Percentiles rank a stretch among this genome's conserved stretches.
phyloP scores from a whole-genome alignment of 1,284 basidiomycete species.

The Laetiporus sulphureus region DNA sequence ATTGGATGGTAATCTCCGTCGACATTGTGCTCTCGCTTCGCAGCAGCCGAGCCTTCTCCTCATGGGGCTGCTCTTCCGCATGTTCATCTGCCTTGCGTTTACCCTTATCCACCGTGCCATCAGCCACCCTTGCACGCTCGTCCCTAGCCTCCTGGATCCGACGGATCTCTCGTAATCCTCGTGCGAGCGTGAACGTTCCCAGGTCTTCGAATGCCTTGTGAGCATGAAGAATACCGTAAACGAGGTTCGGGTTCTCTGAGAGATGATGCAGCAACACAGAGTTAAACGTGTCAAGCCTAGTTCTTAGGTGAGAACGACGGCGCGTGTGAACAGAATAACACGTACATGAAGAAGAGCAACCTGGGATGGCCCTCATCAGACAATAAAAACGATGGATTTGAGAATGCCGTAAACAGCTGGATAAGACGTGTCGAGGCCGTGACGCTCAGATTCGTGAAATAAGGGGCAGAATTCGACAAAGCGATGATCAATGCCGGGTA shows the following conservation, averaged over 20 bases:
- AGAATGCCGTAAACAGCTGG: constrained; percentile 86
- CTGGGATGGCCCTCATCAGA: constrained; percentile 93
- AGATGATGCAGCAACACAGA: constrained; percentile 69
- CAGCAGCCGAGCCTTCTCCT: constrained; percentile 59
- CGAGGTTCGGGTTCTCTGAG: constrained; percentile 78
- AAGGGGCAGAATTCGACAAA: constrained; percentile 83
- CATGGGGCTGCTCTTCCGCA: constrained; percentile 30
- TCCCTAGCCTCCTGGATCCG: constrained; percentile 68
- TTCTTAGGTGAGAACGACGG: neutral
- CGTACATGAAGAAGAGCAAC: constrained; percentile 83
- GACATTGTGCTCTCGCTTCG: constrained; percentile 33
- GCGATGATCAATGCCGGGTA: constrained; percentile 90
- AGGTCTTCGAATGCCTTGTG: constrained; percentile 83
- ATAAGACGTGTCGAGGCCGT: constrained; percentile 78
- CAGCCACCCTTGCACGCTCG: constrained; percentile 43
- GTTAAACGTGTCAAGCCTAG: constrained; percentile 87
- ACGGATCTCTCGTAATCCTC: constrained; percentile 79
- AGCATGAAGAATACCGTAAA: constrained; percentile 80
- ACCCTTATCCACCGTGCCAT: constrained; percentile 24
- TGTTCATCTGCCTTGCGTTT: constrained; percentile 19
- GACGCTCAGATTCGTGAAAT: constrained; percentile 77
- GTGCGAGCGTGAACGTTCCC: constrained; percentile 80
- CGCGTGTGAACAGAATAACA: neutral
- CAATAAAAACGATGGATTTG: constrained; percentile 82
- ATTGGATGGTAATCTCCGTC: constrained; percentile 21